Base-by-base conservation (phyloP, 1,139 yeast genomes). In the Kluyveromyces sp. region DNA sequence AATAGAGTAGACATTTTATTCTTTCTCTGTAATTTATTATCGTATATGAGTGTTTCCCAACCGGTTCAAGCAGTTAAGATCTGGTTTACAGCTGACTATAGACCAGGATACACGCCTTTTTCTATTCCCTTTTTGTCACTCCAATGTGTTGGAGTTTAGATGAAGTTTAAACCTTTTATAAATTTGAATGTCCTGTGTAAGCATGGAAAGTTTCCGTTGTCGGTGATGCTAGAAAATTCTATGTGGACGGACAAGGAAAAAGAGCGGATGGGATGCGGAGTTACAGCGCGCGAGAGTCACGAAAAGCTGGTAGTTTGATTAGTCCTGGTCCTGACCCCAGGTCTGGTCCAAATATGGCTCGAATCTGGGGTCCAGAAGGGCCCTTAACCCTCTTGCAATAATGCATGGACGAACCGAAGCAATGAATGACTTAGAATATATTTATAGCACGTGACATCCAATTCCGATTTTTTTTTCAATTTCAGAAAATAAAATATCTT, bases 1-100 rank as follows among this genome's bases (percentile, higher is more conserved):
- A 92, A 75, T 52, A 86, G 68, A 45, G 88, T 75, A 42, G 78
- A 69, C 77, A 69, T 58, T 70, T 10, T 36, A 25, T 21, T n/a
- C 6, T 25, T 8, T 33, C 4, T 25, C 3, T 21, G 26, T 5
- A 3, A 3, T 33, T 21, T n/a, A n/a, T n/a, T n/a, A n/a, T n/a
- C n/a, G n/a, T 15, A 15, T 15, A 15, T 15, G 21, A 15, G 21
- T 15, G 21, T 15, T 15, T 15, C 21, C 21, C 21, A 15, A 15
- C 21, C 21, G 21, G 21, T 15, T 15, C 21, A 15, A 15, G 21
- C 21, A 15, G 21, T 15, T 15, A 15, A 15, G 21, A 15, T 15
- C 21, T 15, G 21, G 21, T 15, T 15, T 15, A 15, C 21, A 15
- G 21, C 21, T 15, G 21, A 15, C 21, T 15, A 15, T 15, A 15